A percentile compares a stretch with the other conserved stretches of the same genome.
phyloP scores from a whole-genome alignment of 2,329 filamentous ascomycete genomes.

The Hymenoscyphus infarciens region DNA sequence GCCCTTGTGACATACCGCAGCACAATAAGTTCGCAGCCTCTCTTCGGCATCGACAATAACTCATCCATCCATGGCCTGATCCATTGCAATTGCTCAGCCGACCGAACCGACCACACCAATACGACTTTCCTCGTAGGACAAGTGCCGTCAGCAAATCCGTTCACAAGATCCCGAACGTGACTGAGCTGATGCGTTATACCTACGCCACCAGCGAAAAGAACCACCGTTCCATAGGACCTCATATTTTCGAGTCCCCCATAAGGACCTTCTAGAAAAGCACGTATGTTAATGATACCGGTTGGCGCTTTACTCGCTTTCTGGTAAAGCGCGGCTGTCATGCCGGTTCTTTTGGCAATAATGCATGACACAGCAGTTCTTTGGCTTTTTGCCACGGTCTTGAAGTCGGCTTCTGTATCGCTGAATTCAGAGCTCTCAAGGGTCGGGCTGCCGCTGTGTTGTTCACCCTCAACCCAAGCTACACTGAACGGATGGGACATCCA shows the following conservation, averaged over 20 bases:
- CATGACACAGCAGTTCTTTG: conserved; percentile 13
- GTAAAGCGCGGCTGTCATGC: conserved; percentile 66
- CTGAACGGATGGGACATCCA: conserved; percentile 78
- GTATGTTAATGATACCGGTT: conserved; percentile 56
- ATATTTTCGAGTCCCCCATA: conserved; percentile 68
- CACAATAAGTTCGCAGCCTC: conserved; percentile 32
- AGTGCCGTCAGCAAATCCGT: conserved; percentile 61
- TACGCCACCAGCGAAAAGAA: conserved; percentile 75
- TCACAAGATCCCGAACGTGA: conserved; percentile 66
- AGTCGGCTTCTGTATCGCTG: conserved; percentile 9
- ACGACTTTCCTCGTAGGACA: conserved; percentile 66
- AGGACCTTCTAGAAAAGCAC: conserved; percentile 67
- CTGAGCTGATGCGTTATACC: conserved; percentile 75
- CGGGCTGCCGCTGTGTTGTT: not conserved
- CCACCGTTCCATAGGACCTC: conserved; percentile 69
- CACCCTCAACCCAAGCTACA: conserved; percentile 64
- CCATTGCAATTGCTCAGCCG: conserved; percentile 74
- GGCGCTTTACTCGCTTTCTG: conserved; percentile 57
- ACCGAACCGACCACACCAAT: conserved; percentile 72
- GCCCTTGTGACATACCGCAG: conserved; percentile 16
- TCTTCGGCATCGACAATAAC: conserved; percentile 66
- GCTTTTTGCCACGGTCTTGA: conserved; percentile 5
- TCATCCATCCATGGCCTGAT: conserved; percentile 76
- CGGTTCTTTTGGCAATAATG: conserved; percentile 49
- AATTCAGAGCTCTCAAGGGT: not conserved